Conservation (phyloP, 1,284 basidiomycete genomes). For the Ceratobasidium sp. region DNA sequence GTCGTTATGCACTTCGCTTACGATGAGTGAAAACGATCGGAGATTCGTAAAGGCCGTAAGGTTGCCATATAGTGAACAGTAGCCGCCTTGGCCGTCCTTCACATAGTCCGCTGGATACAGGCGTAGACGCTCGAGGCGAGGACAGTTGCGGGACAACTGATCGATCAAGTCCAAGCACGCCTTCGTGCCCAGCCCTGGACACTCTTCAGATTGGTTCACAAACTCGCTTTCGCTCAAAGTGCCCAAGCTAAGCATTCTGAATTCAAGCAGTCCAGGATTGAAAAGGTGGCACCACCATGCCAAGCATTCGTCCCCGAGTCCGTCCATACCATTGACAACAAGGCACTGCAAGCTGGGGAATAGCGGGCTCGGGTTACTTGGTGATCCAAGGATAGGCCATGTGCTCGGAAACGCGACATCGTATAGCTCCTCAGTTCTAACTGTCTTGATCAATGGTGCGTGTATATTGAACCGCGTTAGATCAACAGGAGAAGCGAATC, state of each 20-base stretch:
- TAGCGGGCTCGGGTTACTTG: no score
- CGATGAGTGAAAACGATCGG: not conserved
- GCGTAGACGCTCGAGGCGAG: not conserved
- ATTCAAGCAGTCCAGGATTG: not conserved
- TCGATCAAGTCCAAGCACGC: not conserved
- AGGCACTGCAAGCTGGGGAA: no score
- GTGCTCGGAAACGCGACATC: no score
- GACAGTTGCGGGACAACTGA: not conserved
- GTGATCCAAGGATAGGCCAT: no score
- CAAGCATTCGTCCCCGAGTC: no score
- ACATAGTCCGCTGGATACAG: not conserved
- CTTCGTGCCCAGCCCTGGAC: not conserved
- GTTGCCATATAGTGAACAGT: not conserved
- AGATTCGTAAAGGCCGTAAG: not conserved
- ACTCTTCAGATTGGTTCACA: not conserved
- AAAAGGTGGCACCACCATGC: no score
- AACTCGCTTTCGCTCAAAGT: not conserved
- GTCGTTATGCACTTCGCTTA: not conserved
- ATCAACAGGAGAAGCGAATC: no score
- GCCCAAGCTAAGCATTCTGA: not conserved
- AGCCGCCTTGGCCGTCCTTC: not conserved
- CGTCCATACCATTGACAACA: no score
- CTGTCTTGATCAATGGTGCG: no score
- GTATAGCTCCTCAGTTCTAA: no score
- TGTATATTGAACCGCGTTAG: no score